Evolutionary conservation across 2,329 filamentous ascomycete species (phyloP).

Genomic region (Ophiostoma piceae): DNA sequence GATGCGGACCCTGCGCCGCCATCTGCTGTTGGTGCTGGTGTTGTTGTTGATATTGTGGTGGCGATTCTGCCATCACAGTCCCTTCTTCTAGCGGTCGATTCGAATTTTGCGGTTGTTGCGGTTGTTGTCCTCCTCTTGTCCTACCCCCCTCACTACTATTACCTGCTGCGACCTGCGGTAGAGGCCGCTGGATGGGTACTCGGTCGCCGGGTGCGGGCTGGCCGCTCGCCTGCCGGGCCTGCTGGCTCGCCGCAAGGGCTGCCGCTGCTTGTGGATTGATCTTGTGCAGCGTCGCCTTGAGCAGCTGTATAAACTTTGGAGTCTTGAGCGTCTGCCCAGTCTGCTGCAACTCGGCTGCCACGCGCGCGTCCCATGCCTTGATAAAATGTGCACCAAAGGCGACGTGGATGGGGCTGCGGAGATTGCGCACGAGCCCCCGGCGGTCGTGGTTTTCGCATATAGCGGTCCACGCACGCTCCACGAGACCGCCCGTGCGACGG

Average conservation of each 20-base stretch:
- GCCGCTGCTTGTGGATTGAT: slow-evolving; percentile 15
- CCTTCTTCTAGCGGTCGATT: slow-evolving; percentile 13
- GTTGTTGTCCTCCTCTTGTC: slow-evolving; percentile 6
- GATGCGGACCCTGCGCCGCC: slow-evolving; percentile 17
- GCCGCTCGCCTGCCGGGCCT: slow-evolving; percentile 7
- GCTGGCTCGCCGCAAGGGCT: slow-evolving; percentile 8
- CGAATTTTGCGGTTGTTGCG: slow-evolving; percentile 6
- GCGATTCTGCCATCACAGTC: background rate
- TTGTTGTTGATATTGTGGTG: slow-evolving; percentile 8
- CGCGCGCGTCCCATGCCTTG: slow-evolving; percentile 58
- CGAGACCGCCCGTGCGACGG: slow-evolving; percentile 49
- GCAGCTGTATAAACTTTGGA: slow-evolving; percentile 45
- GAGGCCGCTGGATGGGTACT: slow-evolving; percentile 14
- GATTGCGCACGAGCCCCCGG: slow-evolving; percentile 45
- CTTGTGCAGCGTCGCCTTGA: slow-evolving; percentile 41
- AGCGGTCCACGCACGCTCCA: slow-evolving; percentile 55
- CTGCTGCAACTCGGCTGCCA: slow-evolving; percentile 41
- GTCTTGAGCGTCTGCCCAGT: slow-evolving; percentile 41
- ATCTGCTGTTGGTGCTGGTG: background rate
- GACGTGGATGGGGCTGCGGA: slow-evolving; percentile 52
- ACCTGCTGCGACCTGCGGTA: slow-evolving; percentile 6
- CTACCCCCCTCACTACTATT: background rate
- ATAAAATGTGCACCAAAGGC: slow-evolving; percentile 55
- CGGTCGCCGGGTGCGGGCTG: slow-evolving; percentile 2
- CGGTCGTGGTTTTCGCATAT: slow-evolving; percentile 52